These are phyloP conservation scores for Glycine tomentella DNA, from an alignment of 306 rosid genomes.

Conservation along the genomic window DNA sequence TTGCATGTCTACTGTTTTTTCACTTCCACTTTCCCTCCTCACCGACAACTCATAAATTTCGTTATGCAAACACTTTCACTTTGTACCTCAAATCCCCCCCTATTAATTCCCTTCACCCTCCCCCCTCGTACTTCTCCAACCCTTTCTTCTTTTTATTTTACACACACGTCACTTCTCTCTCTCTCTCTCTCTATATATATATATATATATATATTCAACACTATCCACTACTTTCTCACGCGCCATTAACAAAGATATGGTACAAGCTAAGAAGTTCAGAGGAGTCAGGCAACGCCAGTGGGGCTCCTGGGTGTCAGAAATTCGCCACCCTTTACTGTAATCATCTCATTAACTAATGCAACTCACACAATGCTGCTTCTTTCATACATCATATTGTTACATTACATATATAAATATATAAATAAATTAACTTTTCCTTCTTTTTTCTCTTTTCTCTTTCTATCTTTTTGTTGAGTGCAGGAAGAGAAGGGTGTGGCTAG, in stretches of 20 bases:
- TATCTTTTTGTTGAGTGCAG: conserved; percentile 41
- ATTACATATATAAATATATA: not conserved
- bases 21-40: conserved; percentile 62
- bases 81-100: not conserved
- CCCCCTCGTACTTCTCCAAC: conserved; percentile 50
- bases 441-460: not conserved
- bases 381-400: not conserved
- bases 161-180: not conserved
- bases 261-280: conserved; percentile 89
- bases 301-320: conserved; percentile 99
- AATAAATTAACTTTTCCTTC: conserved; percentile 25
- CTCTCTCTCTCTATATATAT: too few species aligned
- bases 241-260: conserved; percentile 56
- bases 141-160: conserved; percentile 1
- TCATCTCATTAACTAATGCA: conserved; percentile 6
- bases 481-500: conserved; percentile 98
- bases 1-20: conserved; percentile 55
- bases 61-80: not conserved
- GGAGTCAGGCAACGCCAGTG: conserved; percentile 99
- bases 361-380: conserved; percentile 26
- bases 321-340: conserved; percentile 97
- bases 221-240: not conserved
- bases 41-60: conserved; percentile 69
- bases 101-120: conserved; percentile 42
- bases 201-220: too few species aligned